Evolutionary conservation across 345 rosid species (phyloP).

Genomic region (Iberis pinnata): DNA sequence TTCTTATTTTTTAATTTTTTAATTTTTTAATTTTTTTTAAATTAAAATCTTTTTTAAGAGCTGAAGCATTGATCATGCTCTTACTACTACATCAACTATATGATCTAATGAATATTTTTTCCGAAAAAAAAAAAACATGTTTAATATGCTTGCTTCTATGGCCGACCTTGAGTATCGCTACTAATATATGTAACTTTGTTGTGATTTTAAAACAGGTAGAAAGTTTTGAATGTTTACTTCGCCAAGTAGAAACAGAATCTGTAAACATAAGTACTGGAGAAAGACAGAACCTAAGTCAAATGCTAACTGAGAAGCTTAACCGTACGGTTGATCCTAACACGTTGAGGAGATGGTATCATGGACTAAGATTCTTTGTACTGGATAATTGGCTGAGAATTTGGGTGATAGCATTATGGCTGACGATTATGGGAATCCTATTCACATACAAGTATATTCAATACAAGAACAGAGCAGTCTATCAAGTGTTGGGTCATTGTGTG

Average conservation of each 20-base stretch:
- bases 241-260: constrained; percentile 35
- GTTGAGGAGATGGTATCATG: constrained; percentile 29
- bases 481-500: constrained; percentile 54
- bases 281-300: constrained; percentile 48
- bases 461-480: constrained; percentile 38
- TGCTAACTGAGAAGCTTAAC: constrained; percentile 59
- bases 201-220: constrained; percentile 37
- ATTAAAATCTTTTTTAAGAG: too few species aligned
- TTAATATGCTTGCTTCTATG: too few species aligned
- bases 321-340: constrained; percentile 51
- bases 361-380: constrained; percentile 36
- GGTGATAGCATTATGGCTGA: constrained; percentile 54
- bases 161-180: too few species aligned
- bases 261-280: constrained; percentile 36
- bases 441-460: constrained; percentile 52
- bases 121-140: too few species aligned
- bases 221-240: constrained; percentile 44
- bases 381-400: constrained; percentile 69
- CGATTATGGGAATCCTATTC: constrained; percentile 44
- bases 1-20: too few species aligned
- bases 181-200: neutral
- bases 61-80: too few species aligned
- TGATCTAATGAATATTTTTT: too few species aligned
- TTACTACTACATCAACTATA: too few species aligned
- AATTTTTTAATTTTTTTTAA: too few species aligned